phyloP scores from a whole-genome alignment of 345 rosid species.

The Brassica incana region DNA sequence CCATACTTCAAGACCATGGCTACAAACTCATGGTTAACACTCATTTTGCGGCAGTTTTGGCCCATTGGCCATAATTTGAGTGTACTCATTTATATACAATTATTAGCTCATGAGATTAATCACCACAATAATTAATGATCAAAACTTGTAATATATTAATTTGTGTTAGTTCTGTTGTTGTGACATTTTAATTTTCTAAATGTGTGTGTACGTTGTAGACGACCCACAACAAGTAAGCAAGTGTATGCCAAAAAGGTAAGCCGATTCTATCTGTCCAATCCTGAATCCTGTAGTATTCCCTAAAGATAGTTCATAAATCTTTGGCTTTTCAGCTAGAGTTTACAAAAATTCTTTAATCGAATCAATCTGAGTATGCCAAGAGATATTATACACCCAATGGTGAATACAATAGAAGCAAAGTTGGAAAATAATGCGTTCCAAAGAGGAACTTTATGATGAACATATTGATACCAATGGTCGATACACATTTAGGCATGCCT shows the following conservation, averaged over 20 bases:
- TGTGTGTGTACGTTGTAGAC: too few relatives aligned
- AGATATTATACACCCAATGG: neutral
- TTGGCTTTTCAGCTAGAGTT: neutral
- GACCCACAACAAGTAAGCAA: too few relatives aligned
- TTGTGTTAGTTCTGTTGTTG: too few relatives aligned
- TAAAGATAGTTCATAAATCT: neutral
- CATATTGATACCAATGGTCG: neutral
- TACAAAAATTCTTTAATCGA: neutral
- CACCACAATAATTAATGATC: too few relatives aligned
- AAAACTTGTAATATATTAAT: too few relatives aligned
- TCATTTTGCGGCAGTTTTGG: neutral
- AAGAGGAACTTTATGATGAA: neutral
- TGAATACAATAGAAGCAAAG: neutral
- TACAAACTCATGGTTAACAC: neutral
- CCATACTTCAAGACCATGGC: neutral
- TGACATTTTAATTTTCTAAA: too few relatives aligned
- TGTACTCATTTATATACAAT: neutral
- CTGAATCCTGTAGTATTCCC: too few relatives aligned
- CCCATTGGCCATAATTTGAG: neutral
- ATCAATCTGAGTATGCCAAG: neutral
- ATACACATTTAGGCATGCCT: constrained; percentile 31
- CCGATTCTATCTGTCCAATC: too few relatives aligned
- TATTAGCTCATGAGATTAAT: too few relatives aligned
- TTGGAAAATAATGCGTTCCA: neutral
- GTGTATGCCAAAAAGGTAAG: too few relatives aligned